Conservation (phyloP, 2,329 filamentous ascomycete genomes). For the Fusarium miscanthi region DNA sequence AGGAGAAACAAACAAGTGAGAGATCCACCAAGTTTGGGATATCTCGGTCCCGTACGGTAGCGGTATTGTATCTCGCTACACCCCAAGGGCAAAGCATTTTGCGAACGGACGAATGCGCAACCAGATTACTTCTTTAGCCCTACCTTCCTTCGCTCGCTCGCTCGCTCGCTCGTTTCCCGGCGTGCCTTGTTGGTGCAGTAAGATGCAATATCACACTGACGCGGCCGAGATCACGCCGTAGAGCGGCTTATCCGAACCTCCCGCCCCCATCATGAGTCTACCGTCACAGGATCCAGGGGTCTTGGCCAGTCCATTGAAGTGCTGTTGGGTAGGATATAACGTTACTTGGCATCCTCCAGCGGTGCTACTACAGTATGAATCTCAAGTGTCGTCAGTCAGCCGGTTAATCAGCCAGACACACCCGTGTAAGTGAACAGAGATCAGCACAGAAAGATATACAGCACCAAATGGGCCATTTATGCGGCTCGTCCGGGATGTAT, state of each 20-base stretch:
- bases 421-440: conserved; percentile 4
- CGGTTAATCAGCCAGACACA: background rate
- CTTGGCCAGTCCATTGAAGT: background rate
- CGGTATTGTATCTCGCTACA: background rate
- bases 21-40: conserved; percentile 15
- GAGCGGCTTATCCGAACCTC: conserved; percentile 36
- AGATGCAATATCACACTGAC: conserved; percentile 35
- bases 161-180: background rate
- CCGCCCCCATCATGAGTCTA: conserved; percentile 16
- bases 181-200: conserved; percentile 29
- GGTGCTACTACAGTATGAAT: background rate
- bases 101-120: background rate
- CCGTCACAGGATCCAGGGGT: conserved; percentile 20
- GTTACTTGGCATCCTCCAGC: background rate
- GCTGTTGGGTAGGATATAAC: background rate
- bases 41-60: conserved; percentile 2
- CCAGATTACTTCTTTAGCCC: conserved; percentile 15
- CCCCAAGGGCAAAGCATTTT: background rate
- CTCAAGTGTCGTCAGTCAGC: background rate
- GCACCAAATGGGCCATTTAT: conserved; percentile 2
- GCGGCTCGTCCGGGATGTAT: conserved; percentile 29
- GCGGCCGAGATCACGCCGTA: conserved; percentile 43
- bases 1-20: conserved; percentile 7
- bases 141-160: background rate
- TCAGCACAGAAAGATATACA: conserved; percentile 20